phyloP scores from a whole-genome alignment of 371 early-diverging fungal species.

The Lichtheimia ornata region DNA sequence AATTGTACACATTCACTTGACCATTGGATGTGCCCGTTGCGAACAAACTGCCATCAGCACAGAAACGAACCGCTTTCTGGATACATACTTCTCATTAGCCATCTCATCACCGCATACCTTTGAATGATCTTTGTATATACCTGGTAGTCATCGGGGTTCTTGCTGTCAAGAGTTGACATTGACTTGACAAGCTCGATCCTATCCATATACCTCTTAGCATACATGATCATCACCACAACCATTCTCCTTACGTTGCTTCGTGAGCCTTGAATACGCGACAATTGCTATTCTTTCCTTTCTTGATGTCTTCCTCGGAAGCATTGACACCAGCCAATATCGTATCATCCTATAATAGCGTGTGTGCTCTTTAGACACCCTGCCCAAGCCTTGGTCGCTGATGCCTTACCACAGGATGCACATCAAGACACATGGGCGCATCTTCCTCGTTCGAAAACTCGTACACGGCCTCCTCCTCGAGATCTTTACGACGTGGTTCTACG shows the following conservation, averaged over 20 bases:
- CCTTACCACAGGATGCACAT: constrained; percentile 62
- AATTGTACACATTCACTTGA: constrained; percentile 54
- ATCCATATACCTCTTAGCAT: constrained; percentile 11
- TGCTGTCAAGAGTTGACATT: constrained; percentile 45
- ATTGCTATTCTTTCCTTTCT: constrained; percentile 59
- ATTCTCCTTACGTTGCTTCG: constrained; percentile 28
- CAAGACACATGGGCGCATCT: constrained; percentile 76
- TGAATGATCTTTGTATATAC: constrained; percentile 18
- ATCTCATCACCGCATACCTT: background rate
- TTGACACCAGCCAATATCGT: constrained; percentile 65
- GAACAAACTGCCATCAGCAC: constrained; percentile 55
- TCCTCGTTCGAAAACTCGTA: constrained; percentile 58
- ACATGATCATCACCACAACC: background rate
- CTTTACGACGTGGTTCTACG: constrained; percentile 51
- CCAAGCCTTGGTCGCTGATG: background rate
- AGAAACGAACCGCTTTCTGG: constrained; percentile 55
- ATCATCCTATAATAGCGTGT: constrained; percentile 3
- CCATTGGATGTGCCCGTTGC: constrained; percentile 73
- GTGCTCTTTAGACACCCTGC: background rate
- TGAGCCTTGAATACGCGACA: constrained; percentile 59
- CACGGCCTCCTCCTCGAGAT: constrained; percentile 49
- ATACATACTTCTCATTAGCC: too few relatives aligned
- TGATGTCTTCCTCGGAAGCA: constrained; percentile 44
- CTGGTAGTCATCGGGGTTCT: constrained; percentile 51
- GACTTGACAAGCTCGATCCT: constrained; percentile 19